Base-by-base conservation (phyloP, 129 eudicot species). In the Heracleum sosnowskyi region DNA sequence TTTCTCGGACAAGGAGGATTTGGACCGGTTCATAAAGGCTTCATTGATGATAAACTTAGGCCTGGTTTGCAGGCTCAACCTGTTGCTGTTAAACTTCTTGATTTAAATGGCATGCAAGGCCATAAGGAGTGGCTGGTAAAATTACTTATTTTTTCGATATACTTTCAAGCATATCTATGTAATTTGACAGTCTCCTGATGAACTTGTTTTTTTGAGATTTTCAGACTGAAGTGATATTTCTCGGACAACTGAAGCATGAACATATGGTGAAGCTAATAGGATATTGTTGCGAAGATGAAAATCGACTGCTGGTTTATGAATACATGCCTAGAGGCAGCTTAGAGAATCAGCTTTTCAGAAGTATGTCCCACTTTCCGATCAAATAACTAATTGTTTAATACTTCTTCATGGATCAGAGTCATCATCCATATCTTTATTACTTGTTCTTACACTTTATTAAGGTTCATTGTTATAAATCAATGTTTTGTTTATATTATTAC, bases 251-350 rank as follows among this genome's bases (percentile, higher is more conserved):
- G 71, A 87, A 91, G 79, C 98, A 93, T 85, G 84, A 94, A 24
- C 88, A 93, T 88, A 77, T 93, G 83, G 98, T 93, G 85, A 93
- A 91, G 90, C 51, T 93, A 88, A 90, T 93, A 37, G 98, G 98
- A 40, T 93, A 90, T 33, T 93, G 98, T 37, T 93, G 98, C 24
- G 98, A 93, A 84, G 98, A 90, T 74, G 89, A 91, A 79, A 93
- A 93, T 81, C 86, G 98, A 76, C 76, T 93, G 10, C 86, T 93
- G 29, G 97, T 93, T 1, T 93, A 93, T 64, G 98, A 93, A 83
- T 91, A 93, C 82, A 90, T 93, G 98, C 98, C 98, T 3, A 81
- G 98, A 49, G 98, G 98, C 28, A 93, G 98, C 92, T 84, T 93
- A 76, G 98, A 91, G 53, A 91, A 93, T 89, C 98, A 93, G 77